Base-by-base conservation (phyloP, 2,329 filamentous ascomycete genomes). In the Paecilomyces variotii region DNA sequence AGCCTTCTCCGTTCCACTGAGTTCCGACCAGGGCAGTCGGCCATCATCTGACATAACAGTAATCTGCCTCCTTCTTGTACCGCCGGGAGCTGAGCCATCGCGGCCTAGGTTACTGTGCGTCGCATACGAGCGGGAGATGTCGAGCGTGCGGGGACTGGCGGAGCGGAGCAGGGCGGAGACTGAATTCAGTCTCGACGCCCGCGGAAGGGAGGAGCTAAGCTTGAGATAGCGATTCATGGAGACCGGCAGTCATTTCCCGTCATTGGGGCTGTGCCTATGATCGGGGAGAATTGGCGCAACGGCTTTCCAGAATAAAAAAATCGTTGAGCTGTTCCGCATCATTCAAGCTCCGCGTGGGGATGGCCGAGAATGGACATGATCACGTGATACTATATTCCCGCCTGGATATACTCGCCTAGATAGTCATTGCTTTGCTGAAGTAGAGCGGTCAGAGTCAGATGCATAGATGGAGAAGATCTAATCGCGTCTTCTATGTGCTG, bases 1-100 rank as follows among this genome's bases (percentile, higher is more conserved):
- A 2, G 87, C 86, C 74, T 96, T 97, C 72, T 97, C 93, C 54
- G 78, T 78, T 0, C 77, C 78, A 0, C 87, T 91, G 2, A 97
- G 82, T 57, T 94, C 81, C 2, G 79, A 82, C 93, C 93, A 97
- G 3, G 86, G 84, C 1, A 96, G 86, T 62, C 83, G 82, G 6
- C 93, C 93, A 68, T 91, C 88, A 66, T 97, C 93, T 66, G 91
- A 94, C 68, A 92, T 87, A 0, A 93, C 84, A 0, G 91, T 96
- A 27, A 97, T 86, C 45, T 86, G 81, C 68, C 83, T 86, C 57
- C 90, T 82, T 62, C 81, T 83, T 27, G 85, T 71, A 11, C 75
- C 39, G 6, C 39, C 69, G 11, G 80, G 65, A 25, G 66, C 61
- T 56, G 59, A 68, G 14, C 67, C 67, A 24, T 70, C 64, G 61